Base-by-base conservation (phyloP, 2,329 filamentous ascomycete genomes). In the Calonectria pseudoturangicola region DNA sequence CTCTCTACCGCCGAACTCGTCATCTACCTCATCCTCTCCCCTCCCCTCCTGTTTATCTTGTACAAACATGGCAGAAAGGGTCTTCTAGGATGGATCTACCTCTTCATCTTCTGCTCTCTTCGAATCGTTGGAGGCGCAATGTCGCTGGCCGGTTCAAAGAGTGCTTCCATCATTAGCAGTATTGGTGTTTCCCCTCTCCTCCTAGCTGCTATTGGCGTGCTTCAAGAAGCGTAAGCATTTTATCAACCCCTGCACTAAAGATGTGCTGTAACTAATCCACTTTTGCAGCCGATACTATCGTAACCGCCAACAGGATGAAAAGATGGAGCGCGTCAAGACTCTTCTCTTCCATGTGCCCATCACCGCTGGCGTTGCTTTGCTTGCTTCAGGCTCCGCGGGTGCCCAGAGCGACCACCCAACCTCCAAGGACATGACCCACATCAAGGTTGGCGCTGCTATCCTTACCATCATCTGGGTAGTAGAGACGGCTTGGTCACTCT, bases 1-100 rank as follows among this genome's bases (percentile, higher is more conserved):
- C 21, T 60, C 5, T 41, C 54, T 12, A 41, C 33, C 54, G 54
- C 54, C 33, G 16, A 60, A 7, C 54, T 60, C 33, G 21, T 60
- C 54, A 60, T 60, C 54, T 60, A 41, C 12, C 54, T 60, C 54
- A 39, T 60, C 54, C 54, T 60, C 21, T 41, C 54, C 36, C 33
- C 54, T 41, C 54, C 33, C 18, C 36, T 60, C 10, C 39, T 36
- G 2, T 60, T 60, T 27, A 18, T 60, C 21, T 33, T 60, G 8
- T 60, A 60, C 33, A 60, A 60, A 33, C 54, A 60, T 60, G 54
- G 54, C 13, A 43, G 54, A 60, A 60, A 39, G 21, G 54, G 54
- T 28, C 54, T 60, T 16, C 6, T 36, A 4, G 54, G 54, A 27
- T 60, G 54, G 54, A 8, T 39, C 10, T 60, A 60, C 7, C 54